phyloP scores from a whole-genome alignment of 2,329 filamentous ascomycete species.

The Xylariales sp. region DNA sequence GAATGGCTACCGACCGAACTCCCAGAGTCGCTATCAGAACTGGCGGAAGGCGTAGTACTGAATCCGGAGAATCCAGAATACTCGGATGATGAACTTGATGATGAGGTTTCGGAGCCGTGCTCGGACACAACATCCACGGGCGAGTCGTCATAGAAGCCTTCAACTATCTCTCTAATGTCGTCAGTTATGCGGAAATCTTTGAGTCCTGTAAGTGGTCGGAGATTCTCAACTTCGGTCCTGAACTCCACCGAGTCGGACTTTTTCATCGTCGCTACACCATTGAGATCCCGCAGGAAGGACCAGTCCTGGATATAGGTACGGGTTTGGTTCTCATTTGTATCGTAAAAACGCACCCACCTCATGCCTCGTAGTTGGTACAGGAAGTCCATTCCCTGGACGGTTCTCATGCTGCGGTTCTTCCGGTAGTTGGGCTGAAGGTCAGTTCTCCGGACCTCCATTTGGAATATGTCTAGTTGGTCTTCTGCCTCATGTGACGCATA shows the following conservation, averaged over 20 bases:
- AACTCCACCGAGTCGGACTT: slow-evolving; percentile 39
- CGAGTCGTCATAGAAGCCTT: slow-evolving; percentile 42
- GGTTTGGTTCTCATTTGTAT: slow-evolving; percentile 46
- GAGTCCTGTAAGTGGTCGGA: slow-evolving; percentile 38
- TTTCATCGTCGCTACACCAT: slow-evolving; percentile 39
- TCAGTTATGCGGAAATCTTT: slow-evolving; percentile 34
- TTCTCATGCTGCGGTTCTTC: slow-evolving; percentile 52
- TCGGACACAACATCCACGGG: slow-evolving; percentile 4
- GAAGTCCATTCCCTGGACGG: slow-evolving; percentile 59
- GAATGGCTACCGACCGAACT: background rate
- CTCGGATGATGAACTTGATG: background rate
- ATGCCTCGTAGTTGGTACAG: slow-evolving; percentile 59
- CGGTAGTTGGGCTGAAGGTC: slow-evolving; percentile 56
- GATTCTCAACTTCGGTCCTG: slow-evolving; percentile 43
- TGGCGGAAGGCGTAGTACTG: slow-evolving; percentile 1
- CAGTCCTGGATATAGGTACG: slow-evolving; percentile 48
- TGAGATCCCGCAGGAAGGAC: slow-evolving; percentile 51
- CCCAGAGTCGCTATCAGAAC: slow-evolving; percentile 49
- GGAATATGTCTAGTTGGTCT: slow-evolving; percentile 27
- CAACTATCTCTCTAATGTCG: slow-evolving; percentile 39
- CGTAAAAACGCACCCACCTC: slow-evolving; percentile 55
- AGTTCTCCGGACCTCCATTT: slow-evolving; percentile 45
- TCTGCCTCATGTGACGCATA: slow-evolving; percentile 6
- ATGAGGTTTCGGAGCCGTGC: slow-evolving; percentile 28
- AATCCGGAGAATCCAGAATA: background rate